Evolutionary conservation across 257 asterid species (phyloP), one percentile per base, ranked within the genome.

Genomic region (Linderniella brevidens): DNA sequence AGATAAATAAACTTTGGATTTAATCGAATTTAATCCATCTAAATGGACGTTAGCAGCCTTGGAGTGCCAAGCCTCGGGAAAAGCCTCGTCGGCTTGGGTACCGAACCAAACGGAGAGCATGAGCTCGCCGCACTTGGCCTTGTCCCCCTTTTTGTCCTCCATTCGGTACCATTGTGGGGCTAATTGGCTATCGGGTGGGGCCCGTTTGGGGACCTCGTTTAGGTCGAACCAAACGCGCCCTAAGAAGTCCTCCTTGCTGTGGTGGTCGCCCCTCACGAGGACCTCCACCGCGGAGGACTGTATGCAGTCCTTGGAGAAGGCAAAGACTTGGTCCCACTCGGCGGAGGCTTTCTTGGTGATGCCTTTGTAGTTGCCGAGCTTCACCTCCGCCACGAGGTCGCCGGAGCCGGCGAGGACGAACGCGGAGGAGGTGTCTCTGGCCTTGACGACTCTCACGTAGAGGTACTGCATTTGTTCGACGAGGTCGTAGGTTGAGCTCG

Each of bases 1-100:
- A 1, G 95, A 84, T 12, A 77, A 46, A 47, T 84, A 84, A 17
- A 84, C 86, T 61, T 80, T 84, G 1, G 95, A 84, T 71, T 80
- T 80, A 38, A 84, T 75, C 37, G 95, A 84, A 65, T 73, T 58
- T 44, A 84, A 37, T 2, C 86, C 93, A 44, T 84, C 93, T 3
- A 67, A 56, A 19, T 65, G 79, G 54, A 84, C 90, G 38, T 75
- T 80, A 1, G 92, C 93, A 0, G 93, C 82, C 68, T 77, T 80
- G 1, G 95, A 84, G 64, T 84, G 95, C 95, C 95, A 84, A 2
- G 95, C 93, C 67, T 84, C 95, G 0, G 92, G 68, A 19, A 84
- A 84, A 0, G 90, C 93, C 57, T 80, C 93, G 8, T 84, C 95
- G 0, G 95, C 95, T 19, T 84, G 95, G 15, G 95, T 84, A 5